Percentiles rank a stretch among this genome's conserved stretches.
phyloP scores from a whole-genome alignment of 179 eudicot species.

The Nepenthes alata region DNA sequence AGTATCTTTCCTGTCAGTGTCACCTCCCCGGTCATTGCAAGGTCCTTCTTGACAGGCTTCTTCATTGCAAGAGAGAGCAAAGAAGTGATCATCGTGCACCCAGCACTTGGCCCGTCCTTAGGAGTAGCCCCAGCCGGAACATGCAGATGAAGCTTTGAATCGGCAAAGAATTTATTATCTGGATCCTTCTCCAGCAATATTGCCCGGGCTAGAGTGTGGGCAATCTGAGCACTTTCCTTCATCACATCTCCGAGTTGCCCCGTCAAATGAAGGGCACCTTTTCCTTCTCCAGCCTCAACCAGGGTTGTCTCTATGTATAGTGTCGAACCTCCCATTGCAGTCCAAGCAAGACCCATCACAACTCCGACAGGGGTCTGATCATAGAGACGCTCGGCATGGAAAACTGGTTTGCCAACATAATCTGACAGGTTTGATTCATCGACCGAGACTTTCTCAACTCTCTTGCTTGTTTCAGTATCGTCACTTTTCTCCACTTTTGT shows the following conservation, averaged over 20 bases:
- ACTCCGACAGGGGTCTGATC: constrained; percentile 85
- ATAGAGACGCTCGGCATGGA: constrained; percentile 93
- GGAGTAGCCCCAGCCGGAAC: constrained; percentile 99
- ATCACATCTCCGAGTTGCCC: constrained; percentile 99
- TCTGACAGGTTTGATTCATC: constrained; percentile 61
- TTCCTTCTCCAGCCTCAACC: constrained; percentile 81
- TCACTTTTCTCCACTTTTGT: constrained; percentile 19
- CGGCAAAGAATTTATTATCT: constrained; percentile 49
- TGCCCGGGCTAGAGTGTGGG: constrained; percentile 73
- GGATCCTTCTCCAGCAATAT: constrained; percentile 56
- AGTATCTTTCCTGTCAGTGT: constrained; percentile 86
- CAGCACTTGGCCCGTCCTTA: constrained; percentile 99
- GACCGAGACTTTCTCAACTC: constrained; percentile 50
- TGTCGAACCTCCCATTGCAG: constrained; percentile 97
- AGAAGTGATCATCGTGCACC: constrained; percentile 96
- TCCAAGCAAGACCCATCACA: constrained; percentile 99
- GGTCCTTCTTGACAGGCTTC: constrained; percentile 71
- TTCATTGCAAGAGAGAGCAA: constrained; percentile 77
- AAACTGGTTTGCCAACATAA: constrained; percentile 95
- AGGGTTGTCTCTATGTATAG: constrained; percentile 75
- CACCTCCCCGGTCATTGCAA: constrained; percentile 98
- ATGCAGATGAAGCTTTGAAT: constrained; percentile 87
- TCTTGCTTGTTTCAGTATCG: constrained; percentile 25
- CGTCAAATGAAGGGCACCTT: constrained; percentile 71
- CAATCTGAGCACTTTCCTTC: constrained; percentile 99